phyloP scores from a whole-genome alignment of 1,284 basidiomycete genomes.

The Chalciporus sp. region DNA sequence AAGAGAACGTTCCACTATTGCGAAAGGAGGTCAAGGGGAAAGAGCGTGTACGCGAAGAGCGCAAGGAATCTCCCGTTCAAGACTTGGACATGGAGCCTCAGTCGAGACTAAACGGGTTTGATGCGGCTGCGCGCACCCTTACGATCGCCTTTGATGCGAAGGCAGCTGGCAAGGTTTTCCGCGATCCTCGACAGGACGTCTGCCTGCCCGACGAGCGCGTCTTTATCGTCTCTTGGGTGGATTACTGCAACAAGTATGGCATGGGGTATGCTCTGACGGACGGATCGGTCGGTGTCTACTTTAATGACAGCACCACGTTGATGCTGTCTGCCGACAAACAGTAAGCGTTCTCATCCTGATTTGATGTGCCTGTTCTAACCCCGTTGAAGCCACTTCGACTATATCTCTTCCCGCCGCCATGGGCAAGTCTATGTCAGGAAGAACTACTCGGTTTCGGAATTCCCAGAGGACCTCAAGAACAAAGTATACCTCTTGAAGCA shows the following conservation, averaged over 20 bases:
- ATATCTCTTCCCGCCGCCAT: slow-evolving; percentile 65
- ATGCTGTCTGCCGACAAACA: slow-evolving; percentile 83
- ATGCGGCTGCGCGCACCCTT: slow-evolving; percentile 68
- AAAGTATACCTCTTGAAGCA: slow-evolving; percentile 92
- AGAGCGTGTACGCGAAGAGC: slow-evolving; percentile 37
- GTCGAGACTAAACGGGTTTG: slow-evolving; percentile 57
- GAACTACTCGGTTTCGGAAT: slow-evolving; percentile 61
- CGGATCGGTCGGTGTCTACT: slow-evolving; percentile 92
- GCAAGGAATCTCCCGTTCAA: slow-evolving; percentile 23
- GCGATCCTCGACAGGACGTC: slow-evolving; percentile 57
- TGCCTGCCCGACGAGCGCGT: slow-evolving; percentile 70
- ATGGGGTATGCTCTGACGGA: slow-evolving; percentile 98
- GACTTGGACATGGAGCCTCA: slow-evolving; percentile 28
- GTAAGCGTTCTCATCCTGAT: slow-evolving; percentile 44
- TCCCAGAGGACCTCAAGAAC: slow-evolving; percentile 78
- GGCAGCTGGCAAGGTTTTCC: slow-evolving; percentile 60
- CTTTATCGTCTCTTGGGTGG: slow-evolving; percentile 97
- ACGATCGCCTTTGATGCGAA: slow-evolving; percentile 69
- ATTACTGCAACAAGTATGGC: slow-evolving; percentile 98
- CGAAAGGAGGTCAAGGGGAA: slow-evolving; percentile 35
- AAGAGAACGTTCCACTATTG: slow-evolving; percentile 46
- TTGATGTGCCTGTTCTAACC: slow-evolving; percentile 4
- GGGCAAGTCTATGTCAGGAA: slow-evolving; percentile 73
- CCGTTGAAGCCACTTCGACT: slow-evolving; percentile 76
- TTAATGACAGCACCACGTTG: slow-evolving; percentile 91